Evolutionary conservation across 2,329 filamentous ascomycete species (phyloP).

Genomic region (Knoxdaviesia capensis): DNA sequence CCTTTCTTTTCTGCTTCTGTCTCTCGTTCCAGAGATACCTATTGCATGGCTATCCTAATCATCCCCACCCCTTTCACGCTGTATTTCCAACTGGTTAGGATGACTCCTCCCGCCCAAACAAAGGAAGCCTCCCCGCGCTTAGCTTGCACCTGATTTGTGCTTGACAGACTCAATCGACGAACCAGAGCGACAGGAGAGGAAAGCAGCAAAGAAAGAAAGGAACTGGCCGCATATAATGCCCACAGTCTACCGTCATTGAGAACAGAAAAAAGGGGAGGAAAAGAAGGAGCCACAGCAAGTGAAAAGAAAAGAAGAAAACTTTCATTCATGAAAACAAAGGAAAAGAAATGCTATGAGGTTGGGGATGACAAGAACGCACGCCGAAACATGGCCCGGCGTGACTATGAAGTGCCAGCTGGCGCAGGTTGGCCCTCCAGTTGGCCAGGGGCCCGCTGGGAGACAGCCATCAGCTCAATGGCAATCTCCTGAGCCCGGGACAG

Average conservation of each 20-base stretch:
- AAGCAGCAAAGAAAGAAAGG: background rate
- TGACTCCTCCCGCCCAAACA: no score
- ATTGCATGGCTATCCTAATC: no score
- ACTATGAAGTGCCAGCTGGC: slow-evolving; percentile 5
- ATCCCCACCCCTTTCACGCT: no score
- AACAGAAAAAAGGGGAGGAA: background rate
- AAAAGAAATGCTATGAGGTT: background rate
- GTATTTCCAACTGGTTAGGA: no score
- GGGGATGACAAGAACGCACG: background rate
- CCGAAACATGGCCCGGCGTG: background rate
- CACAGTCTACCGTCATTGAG: background rate
- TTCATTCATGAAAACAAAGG: background rate
- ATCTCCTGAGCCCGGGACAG: slow-evolving; percentile 40
- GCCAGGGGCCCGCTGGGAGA: slow-evolving; percentile 4
- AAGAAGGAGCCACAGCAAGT: background rate
- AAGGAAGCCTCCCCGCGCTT: no score
- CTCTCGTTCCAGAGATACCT: no score
- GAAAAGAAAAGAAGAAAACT: background rate
- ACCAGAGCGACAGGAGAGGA: background rate
- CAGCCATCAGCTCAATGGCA: slow-evolving; percentile 14
- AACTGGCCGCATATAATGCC: background rate
- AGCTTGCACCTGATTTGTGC: no score
- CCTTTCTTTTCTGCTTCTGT: no score
- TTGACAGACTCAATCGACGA: no score
- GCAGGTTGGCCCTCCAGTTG: slow-evolving; percentile 1